Evolutionary conservation across 1,284 basidiomycete genomes (phyloP), one percentile per base, ranked within the genome.

Genomic region (Pascua sp.): DNA sequence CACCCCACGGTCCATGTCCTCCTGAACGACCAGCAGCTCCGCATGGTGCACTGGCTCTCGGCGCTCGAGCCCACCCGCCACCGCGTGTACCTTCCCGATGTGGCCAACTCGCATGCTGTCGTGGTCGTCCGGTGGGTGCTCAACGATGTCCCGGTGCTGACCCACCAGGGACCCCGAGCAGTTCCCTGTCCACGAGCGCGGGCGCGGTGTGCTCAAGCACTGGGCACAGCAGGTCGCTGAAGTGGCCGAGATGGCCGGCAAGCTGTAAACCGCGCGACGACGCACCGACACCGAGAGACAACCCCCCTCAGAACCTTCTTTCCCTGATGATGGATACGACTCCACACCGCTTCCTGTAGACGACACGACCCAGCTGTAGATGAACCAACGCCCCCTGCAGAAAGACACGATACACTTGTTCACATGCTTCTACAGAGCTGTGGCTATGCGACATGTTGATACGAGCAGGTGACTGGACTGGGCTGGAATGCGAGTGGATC

Each of bases 1-100:
- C 24, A 37, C 24, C 39, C 40, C 32, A 47, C 44, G 40, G 55
- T 67, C 44, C 61, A 67, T 46, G 57, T 69, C 10, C 46, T 58
- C 32, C 52, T 72, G 53, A 71, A 62, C 13, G 67, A 68, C 32
- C 56, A 56, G 36, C 75, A 77, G 57, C 49, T 64, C 18, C 54
- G 69, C 37, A 75, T 77, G 69, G 62, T 65, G 12, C 32, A 60
- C 38, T 72, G 71, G 67, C 64, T 77, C 32, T 72, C 71, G 52
- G 52, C 60, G 7, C 60, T 74, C 51, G 59, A 64, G 13, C 52
- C 66, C n/a, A 50, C 55, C 18, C 73, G 73, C 47, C 62, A 67
- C 56, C 47, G 73, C n/a, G 66, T 65, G 40, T 77, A 70, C 70
- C 71, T 70, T 57, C 73, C 75, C 11, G 66, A 71, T 24, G 63